phyloP scores from a whole-genome alignment of 805 yeast species.

The Barnettozyma wickerhamii region DNA sequence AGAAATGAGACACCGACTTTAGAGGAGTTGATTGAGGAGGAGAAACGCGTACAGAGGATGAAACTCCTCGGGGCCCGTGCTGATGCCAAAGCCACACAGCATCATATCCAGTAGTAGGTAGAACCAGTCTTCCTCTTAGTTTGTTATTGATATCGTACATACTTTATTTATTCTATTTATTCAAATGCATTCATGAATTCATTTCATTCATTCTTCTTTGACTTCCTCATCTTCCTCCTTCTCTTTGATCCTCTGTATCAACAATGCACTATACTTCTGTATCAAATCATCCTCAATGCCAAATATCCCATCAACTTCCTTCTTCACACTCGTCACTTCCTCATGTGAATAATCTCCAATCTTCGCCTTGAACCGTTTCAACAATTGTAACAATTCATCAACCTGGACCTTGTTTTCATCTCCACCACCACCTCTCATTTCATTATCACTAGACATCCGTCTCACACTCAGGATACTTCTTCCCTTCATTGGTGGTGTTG shows the following conservation, averaged over 20 bases:
- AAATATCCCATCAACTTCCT: conserved; percentile 20
- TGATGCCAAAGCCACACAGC: conserved; percentile 22
- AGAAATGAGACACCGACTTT: conserved; percentile 57
- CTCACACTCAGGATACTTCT: conserved; percentile 9
- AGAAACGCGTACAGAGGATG: conserved; percentile 48
- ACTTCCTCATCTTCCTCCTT: too few relatives aligned
- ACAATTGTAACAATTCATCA: conserved; percentile 14
- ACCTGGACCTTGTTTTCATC: conserved; percentile 15
- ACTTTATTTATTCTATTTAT: conserved; percentile 3
- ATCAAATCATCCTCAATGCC: conserved; percentile 27
- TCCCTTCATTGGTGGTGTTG: conserved; percentile 9
- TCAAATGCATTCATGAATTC: too few relatives aligned
- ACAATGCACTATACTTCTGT: conserved; percentile 29
- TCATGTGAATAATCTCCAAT: conserved; percentile 19
- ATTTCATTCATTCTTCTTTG: too few relatives aligned
- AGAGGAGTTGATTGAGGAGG: conserved; percentile 56
- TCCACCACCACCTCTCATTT: conserved; percentile 7
- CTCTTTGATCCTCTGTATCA: conserved; percentile 7
- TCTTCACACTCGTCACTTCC: conserved; percentile 21
- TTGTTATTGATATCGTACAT: conserved; percentile 11
- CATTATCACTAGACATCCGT: conserved; percentile 9
- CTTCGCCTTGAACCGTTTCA: conserved; percentile 16
- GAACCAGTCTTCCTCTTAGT: too few relatives aligned
- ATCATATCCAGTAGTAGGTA: too few relatives aligned
- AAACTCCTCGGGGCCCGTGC: conserved; percentile 29